Evolutionary conservation across 352 stramenopile species (phyloP).

Genomic region (Paralagenidium karlingii): DNA sequence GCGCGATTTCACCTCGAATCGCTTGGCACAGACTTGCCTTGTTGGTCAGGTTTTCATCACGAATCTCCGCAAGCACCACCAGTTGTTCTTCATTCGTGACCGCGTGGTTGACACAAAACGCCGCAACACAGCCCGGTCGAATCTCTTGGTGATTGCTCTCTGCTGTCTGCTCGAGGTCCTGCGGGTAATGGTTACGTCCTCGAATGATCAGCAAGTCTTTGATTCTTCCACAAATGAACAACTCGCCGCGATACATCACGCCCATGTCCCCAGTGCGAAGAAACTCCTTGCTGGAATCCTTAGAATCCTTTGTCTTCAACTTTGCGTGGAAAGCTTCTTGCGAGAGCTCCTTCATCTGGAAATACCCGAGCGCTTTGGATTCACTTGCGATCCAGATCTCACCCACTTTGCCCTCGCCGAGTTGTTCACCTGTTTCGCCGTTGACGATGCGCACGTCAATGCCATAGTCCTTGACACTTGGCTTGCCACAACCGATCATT

Average conservation of each 20-base stretch:
- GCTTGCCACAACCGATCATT: constrained; percentile 92
- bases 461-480: constrained; percentile 59
- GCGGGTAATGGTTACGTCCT: constrained; percentile 98
- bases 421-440: constrained; percentile 33
- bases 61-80: constrained; percentile 65
- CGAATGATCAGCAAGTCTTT: constrained; percentile 99
- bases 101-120: constrained; percentile 64
- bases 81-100: constrained; percentile 64
- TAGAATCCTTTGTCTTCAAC: constrained; percentile 20
- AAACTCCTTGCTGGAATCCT: constrained; percentile 35
- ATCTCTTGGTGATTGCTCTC: constrained; percentile 71
- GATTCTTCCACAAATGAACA: constrained; percentile 96
- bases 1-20: constrained; percentile 51
- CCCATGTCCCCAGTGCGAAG: constrained; percentile 95
- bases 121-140: constrained; percentile 91
- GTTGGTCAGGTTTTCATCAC: constrained; percentile 38
- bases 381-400: constrained; percentile 82
- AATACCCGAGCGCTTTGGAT: constrained; percentile 94
- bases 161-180: constrained; percentile 95
- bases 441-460: constrained; percentile 94
- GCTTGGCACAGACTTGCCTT: constrained; percentile 67
- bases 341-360: constrained; percentile 71
- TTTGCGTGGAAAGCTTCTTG: constrained; percentile 82
- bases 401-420: constrained; percentile 47
- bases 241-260: constrained; percentile 91